Base-by-base conservation (phyloP, 768 basidiomycete genomes). In the Auriscalpium microsporum region DNA sequence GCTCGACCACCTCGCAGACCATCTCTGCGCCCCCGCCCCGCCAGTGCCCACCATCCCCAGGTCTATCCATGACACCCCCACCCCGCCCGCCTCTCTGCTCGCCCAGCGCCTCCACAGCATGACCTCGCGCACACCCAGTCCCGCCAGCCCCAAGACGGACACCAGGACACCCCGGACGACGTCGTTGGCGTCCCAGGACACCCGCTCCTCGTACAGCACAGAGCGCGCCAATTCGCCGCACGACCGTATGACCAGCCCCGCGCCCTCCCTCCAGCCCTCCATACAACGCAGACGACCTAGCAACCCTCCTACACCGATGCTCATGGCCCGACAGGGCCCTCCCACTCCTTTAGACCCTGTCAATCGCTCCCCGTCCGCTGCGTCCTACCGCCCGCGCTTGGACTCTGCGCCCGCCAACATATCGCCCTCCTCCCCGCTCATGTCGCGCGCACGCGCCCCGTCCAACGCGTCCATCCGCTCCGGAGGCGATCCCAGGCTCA, bases 1-100 rank as follows among this genome's bases (percentile, higher is more conserved):
- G 35, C 75, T 95, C 37, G 71, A 77, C 48, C 76, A 83, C 47
- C 82, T 95, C 37, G 83, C 83, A 38, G 87, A 90, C 58, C 93
- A 95, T 66, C 73, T 82, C 65, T 96, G 93, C 68, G 60, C 74
- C 7, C 68, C 75, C 10, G 62, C 75, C 10, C 76, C 79, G 1
- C 75, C 83, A 16, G 60, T 66, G 45, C 75, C 64, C 69, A 14
- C 64, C 65, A 38, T 68, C 59, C 58, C 61, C 66, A 47, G 65
- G 62, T 48, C 72, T 68, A 38, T 72, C 68, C 48, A 73, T 33
- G 65, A 73, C 78, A 19, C 74, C 73, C 33, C 68, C 70, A 53
- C 70, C 73, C 14, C 70, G 73, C 17, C 64, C 73, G 19, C 64
- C 79, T 13, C 74, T 82, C 40, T 68, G 81, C 21, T 80, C 82